phyloP scores from a whole-genome alignment of 306 rosid genomes.

The Astragalus glycyphyllos region DNA sequence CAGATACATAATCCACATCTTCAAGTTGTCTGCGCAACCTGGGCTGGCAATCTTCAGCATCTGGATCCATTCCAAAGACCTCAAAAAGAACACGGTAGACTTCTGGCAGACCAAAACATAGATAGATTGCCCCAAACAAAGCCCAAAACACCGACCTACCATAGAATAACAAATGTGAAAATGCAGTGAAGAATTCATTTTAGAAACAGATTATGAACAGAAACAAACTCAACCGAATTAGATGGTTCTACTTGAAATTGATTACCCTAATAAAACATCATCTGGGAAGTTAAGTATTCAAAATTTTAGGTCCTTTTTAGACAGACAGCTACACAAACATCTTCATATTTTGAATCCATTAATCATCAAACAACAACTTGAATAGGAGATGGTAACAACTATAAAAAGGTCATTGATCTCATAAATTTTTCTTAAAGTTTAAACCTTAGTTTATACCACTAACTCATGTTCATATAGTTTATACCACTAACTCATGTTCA shows the following conservation, averaged over 20 bases:
- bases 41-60: constrained; percentile 87
- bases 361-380: constrained; percentile 25
- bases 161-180: constrained; percentile 40
- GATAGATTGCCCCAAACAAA: constrained; percentile 93
- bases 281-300: constrained; percentile 34
- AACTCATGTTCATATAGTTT: not conserved
- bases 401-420: constrained; percentile 17
- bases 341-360: constrained; percentile 25
- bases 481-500: not conserved
- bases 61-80: constrained; percentile 97
- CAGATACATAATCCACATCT: constrained; percentile 92
- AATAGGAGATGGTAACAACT: constrained; percentile 24
- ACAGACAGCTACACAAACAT: constrained; percentile 3
- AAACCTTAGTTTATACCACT: not conserved
- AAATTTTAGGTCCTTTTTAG: constrained; percentile 28
- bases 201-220: constrained; percentile 37
- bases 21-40: constrained; percentile 86
- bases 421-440: not conserved
- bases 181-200: constrained; percentile 22
- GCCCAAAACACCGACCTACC: constrained; percentile 96
- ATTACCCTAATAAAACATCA: constrained; percentile 21
- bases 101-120: constrained; percentile 95
- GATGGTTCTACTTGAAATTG: constrained; percentile 15
- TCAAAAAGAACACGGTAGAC: constrained; percentile 97
- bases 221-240: constrained; percentile 23